phyloP scores from a whole-genome alignment of 208 protist genomes.

The Wallacemonas sp. region DNA sequence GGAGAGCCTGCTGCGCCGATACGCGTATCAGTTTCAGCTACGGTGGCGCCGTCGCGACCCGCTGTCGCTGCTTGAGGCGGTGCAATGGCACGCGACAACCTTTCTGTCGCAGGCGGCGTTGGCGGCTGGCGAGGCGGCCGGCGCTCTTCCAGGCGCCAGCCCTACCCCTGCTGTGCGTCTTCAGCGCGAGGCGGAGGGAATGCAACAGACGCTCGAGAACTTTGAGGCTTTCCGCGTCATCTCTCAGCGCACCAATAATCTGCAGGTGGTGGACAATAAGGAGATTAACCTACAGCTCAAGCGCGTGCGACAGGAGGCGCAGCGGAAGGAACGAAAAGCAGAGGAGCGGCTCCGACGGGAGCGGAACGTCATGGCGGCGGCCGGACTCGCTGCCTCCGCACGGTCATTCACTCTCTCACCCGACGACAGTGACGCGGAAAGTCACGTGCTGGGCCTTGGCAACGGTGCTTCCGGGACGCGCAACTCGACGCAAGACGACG shows the following conservation, averaged over 20 bases:
- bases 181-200: constrained; percentile 72
- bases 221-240: constrained; percentile 88
- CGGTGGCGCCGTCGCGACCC: constrained; percentile 67
- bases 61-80: constrained; percentile 68
- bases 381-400: constrained; percentile 64
- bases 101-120: constrained; percentile 40
- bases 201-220: constrained; percentile 81
- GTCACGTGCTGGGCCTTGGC: constrained; percentile 42
- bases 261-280: constrained; percentile 88
- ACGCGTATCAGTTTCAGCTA: constrained; percentile 83
- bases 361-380: constrained; percentile 57
- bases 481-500: no score
- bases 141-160: constrained; percentile 1
- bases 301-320: constrained; percentile 45
- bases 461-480: not conserved
- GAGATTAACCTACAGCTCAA: constrained; percentile 88
- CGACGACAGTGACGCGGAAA: constrained; percentile 5
- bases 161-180: constrained; percentile 73
- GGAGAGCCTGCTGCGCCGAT: constrained; percentile 77
- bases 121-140: not conserved
- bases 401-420: constrained; percentile 44
- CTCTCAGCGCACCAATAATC: constrained; percentile 84
- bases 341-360: constrained; percentile 65
- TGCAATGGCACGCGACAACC: constrained; percentile 83
- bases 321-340: constrained; percentile 43